phyloP scores from a whole-genome alignment of 2,329 filamentous ascomycete genomes.

The Cercospora sojina region DNA sequence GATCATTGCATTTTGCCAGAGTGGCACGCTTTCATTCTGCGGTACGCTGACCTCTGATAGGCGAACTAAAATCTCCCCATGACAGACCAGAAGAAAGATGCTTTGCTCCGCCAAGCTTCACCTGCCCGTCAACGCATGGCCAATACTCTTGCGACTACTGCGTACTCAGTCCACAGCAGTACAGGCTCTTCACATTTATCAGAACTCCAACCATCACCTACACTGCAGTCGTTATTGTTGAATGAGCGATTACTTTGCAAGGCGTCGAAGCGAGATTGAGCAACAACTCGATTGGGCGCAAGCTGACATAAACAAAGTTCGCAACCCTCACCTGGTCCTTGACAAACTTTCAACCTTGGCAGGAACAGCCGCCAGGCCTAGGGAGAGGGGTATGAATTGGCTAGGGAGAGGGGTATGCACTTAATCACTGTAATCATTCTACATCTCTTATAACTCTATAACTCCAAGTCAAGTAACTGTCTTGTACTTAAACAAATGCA shows the following conservation, averaged over 20 bases:
- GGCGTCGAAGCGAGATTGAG: constrained; percentile 5
- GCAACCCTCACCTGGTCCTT: background rate
- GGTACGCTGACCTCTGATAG: background rate
- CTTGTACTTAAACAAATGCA: too few species aligned
- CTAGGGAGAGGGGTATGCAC: too few species aligned
- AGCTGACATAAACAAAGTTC: constrained; percentile 2
- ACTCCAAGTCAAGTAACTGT: too few species aligned
- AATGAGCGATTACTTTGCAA: background rate
- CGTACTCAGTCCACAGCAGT: background rate
- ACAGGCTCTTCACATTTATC: background rate
- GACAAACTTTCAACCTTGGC: constrained; percentile 1
- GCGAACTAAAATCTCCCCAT: background rate
- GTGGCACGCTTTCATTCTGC: background rate
- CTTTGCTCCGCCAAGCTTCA: background rate
- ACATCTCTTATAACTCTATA: too few species aligned
- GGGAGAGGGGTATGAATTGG: too few species aligned
- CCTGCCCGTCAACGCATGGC: background rate
- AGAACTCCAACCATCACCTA: background rate
- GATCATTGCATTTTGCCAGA: background rate
- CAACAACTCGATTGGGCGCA: background rate
- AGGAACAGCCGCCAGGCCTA: too few species aligned
- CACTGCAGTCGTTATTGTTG: background rate
- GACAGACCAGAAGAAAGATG: background rate
- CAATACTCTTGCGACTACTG: background rate
- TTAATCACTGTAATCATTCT: too few species aligned